A percentile compares a stretch with the other conserved stretches of the same genome.
Evolutionary conservation across 441 rosid species (phyloP).

Genomic region (Corymbia citriodora): DNA sequence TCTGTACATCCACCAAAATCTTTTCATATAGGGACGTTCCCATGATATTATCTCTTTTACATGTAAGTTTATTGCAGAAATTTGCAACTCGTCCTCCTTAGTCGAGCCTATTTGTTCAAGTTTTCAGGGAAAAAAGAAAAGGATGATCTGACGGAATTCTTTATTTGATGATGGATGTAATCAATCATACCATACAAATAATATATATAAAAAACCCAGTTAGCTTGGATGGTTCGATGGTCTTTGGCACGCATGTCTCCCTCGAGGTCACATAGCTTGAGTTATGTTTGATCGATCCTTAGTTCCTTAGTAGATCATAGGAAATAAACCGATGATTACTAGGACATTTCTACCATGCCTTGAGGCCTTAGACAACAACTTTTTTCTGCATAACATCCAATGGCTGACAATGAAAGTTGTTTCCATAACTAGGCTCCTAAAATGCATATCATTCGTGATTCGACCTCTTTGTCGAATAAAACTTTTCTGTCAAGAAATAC

Average conservation of each 20-base stretch:
- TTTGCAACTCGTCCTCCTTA: not conserved
- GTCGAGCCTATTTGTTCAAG: not conserved
- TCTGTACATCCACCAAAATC: not conserved
- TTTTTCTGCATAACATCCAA: not conserved
- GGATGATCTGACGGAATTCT: not conserved
- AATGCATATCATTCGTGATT: not conserved
- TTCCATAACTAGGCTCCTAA: accelerated
- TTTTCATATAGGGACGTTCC: not conserved
- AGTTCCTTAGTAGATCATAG: not conserved
- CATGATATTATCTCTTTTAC: not conserved
- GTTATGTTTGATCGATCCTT: not conserved
- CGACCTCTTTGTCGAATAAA: not conserved
- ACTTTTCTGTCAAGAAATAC: not conserved
- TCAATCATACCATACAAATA: not conserved
- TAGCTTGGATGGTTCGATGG: not conserved
- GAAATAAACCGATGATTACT: not conserved
- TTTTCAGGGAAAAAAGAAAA: not conserved
- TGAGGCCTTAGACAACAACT: not conserved
- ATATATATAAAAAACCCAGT: not conserved
- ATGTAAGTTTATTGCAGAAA: not conserved
- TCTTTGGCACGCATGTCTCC: not conserved
- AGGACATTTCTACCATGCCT: not conserved
- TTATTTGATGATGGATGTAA: not conserved
- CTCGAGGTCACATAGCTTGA: not conserved
- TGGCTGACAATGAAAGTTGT: accelerated